Base-by-base conservation (phyloP, 352 stramenopile genomes). In the Phytopythium vexans region DNA sequence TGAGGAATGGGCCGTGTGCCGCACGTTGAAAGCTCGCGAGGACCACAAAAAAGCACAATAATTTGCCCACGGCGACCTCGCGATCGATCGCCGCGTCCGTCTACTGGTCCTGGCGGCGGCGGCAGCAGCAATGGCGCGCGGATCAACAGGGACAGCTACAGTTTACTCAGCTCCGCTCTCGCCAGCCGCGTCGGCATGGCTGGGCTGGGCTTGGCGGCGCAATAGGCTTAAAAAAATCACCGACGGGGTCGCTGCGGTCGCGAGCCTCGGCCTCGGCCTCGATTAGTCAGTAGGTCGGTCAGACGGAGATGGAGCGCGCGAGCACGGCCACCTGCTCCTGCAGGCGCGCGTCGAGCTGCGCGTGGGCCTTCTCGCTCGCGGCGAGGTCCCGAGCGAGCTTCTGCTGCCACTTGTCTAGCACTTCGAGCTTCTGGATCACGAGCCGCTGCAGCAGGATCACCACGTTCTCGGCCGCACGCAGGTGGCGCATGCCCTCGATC, bases 401-500 rank as follows among this genome's bases (percentile, higher is more conserved):
- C 6, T 59, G 52, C 45, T 84, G 81, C 84, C 84, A 94, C 54
- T 87, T 78, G 12, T 89, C 80, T 16, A 94, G 72, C n/a, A 83
- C 56, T 58, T 92, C 82, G 3, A 90, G 66, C 59, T 94, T 94
- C 52, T 88, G 73, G 38, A 91, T 86, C 55, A 92, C 84, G 34
- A 92, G 71, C 5, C 82, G 80, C 58, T 94, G 84, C 55, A 89
- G 56, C 60, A 91, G 67, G 65, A 94, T 88, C 41, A 92, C 57
- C 12, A 90, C 72, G 54, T 89, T 92, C 57, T 94, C 84, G 5
- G 84, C 83, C 51, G 61, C 68, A 53, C 85, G 81, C 36, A 94
- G 64, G 50, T 92, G 86, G 31, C 84, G 79, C 68, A 84, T 84
- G 48, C 80, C 80, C 72, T 94, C 74, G 50, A 89, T 78, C 55